These are phyloP conservation scores for Hepatocystis sp. DNA, from an alignment of 169 alveolate species.

Conservation along the genomic window DNA sequence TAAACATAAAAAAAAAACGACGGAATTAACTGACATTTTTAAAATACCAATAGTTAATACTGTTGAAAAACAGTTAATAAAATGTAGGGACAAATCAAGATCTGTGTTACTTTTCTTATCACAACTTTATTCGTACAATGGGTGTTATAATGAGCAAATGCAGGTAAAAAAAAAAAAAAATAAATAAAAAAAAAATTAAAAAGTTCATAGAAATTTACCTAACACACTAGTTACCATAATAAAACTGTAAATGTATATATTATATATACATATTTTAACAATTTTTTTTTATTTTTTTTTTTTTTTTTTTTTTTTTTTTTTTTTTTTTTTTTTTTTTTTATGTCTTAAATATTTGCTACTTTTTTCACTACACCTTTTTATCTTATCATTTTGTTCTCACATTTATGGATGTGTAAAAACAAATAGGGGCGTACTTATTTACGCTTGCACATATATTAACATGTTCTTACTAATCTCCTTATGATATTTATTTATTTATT, in stretches of 20 bases:
- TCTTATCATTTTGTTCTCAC: too few relatives aligned
- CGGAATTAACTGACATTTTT: conserved; percentile 16
- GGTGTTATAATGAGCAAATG: conserved; percentile 4
- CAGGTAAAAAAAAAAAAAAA: conserved; percentile 7
- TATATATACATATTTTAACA: background rate
- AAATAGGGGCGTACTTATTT: too few relatives aligned
- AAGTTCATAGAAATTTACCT: background rate
- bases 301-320: too few relatives aligned
- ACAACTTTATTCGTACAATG: conserved; percentile 49
- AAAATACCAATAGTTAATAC: conserved; percentile 34
- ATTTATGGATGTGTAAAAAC: too few relatives aligned
- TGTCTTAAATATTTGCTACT: too few relatives aligned
- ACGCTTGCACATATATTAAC: too few relatives aligned
- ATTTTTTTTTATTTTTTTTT: background rate
- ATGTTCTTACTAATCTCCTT: too few relatives aligned
- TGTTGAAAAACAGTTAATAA: conserved; percentile 16
- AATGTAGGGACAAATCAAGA: conserved; percentile 24
- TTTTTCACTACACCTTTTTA: too few relatives aligned
- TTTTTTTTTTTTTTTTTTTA: too few relatives aligned
- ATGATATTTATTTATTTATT: too few relatives aligned
- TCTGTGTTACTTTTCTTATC: conserved; percentile 36
- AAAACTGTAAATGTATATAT: background rate
- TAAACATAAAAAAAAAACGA: conserved; percentile 9
- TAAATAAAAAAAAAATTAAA: background rate
- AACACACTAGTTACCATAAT: background rate